Conservation (phyloP, 192 early-diverging fungal species). For the Backusella morwellensis region DNA sequence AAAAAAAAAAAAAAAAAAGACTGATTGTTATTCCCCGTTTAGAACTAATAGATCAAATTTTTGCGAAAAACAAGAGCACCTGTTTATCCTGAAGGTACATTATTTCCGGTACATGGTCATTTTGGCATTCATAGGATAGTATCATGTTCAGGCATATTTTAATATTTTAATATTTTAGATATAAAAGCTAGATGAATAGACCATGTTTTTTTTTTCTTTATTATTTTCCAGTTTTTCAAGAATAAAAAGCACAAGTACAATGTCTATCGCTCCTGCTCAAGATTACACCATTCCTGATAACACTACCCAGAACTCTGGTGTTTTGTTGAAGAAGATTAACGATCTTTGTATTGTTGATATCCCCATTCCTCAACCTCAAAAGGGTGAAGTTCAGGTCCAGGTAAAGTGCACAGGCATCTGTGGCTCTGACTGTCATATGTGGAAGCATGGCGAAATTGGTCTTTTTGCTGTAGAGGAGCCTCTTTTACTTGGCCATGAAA, state of each 20-base stretch:
- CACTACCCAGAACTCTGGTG: conserved; percentile 16
- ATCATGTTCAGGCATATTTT: neutral
- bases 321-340: conserved; percentile 21
- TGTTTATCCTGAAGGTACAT: neutral
- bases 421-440: conserved; percentile 38
- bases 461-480: conserved; percentile 18
- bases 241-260: neutral
- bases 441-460: conserved; percentile 33
- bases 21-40: neutral
- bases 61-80: neutral
- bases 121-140: neutral
- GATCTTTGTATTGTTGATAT: conserved; percentile 25
- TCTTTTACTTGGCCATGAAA: conserved; percentile 39
- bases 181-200: neutral
- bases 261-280: neutral
- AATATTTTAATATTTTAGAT: neutral
- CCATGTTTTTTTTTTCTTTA: neutral
- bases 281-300: conserved; percentile 15
- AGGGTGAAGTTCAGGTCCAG: conserved; percentile 29
- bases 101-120: neutral
- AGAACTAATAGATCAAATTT: neutral
- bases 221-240: neutral
- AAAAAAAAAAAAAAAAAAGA: neutral
- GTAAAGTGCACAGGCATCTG: conserved; percentile 39
- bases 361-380: conserved; percentile 17